Evolutionary conservation across 495 filamentous ascomycete genomes (phyloP), one percentile per base, ranked within the genome.

Genomic region (Zalerion maritima): DNA sequence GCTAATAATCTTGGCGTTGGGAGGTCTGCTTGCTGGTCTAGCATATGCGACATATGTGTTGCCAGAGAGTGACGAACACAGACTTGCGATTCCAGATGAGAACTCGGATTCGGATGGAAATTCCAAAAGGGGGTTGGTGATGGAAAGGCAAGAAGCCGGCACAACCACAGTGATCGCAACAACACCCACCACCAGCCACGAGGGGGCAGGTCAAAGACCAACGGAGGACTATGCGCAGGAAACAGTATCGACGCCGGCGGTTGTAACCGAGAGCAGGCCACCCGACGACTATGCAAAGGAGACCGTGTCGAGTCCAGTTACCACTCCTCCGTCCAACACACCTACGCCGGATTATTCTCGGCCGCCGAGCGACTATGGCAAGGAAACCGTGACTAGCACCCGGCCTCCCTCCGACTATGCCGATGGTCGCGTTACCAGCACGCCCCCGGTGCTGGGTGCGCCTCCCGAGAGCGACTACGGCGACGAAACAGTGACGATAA

Each of bases 41-140:
- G 45, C 21, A 3, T 42, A 35, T 18, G 48, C 46, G 11, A 41
- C 47, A 6, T 32, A 30, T 11, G 30, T 29, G 8, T 38, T 57
- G 12, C 53, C 53, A 1, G 21, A 43, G 6, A 20, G 32, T 10
- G 22, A 40, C 22, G 37, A 34, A 18, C 29, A 30, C 1, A 6
- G 22, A 3, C 13, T 33, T 10, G 14, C 11, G 38, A 41, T 20
- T 18, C 22, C 3, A 32, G 36, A 29, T 28, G 31, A 3, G 14
- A 18, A 23, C 9, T 32, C 15, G 16, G 41, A 24, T 37, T 37
- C 18, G 9, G 22, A 3, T 24, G 28, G 6, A 11, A 7, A 21
- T 10, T n/a, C 19, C 21, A 24, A 26, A 6, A 28, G 8, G n/a
- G n/a, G n/a, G n/a, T n/a, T n/a, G n/a, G n/a, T n/a, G n/a, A n/a